Conservation (phyloP, 257 asterid species). For the Osmanthus fragrans region DNA sequence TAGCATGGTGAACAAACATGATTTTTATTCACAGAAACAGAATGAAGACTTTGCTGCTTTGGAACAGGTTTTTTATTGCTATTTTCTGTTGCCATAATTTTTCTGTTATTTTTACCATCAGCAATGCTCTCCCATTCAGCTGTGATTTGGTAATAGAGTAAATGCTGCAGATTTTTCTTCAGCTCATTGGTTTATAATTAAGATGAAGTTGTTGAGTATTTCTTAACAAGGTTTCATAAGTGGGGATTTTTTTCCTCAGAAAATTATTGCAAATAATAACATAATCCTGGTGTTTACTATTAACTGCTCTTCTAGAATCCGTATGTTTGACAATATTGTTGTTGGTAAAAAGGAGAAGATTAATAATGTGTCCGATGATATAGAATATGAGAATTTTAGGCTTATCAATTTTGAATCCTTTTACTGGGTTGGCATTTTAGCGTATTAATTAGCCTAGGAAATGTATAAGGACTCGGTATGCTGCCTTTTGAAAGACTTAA, state of each 20-base stretch:
- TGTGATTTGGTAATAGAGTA: not conserved
- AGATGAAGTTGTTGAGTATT: not conserved
- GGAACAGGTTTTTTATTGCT: slow-evolving; percentile 75
- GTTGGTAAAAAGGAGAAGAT: not conserved
- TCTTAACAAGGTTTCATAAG: not conserved
- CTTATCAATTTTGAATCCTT: not conserved
- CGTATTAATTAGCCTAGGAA: not conserved
- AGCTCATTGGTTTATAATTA: not conserved
- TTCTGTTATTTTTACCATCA: not conserved
- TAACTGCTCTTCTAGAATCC: not conserved
- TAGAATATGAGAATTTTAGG: not conserved
- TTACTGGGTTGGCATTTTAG: not conserved
- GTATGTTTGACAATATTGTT: not conserved
- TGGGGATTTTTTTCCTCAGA: not conserved
- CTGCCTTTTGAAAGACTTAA: not conserved
- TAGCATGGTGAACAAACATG: slow-evolving; percentile 29
- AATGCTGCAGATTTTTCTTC: not conserved
- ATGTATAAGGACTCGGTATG: not conserved
- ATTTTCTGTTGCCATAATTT: slow-evolving; percentile 16
- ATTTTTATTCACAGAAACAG: slow-evolving; percentile 60
- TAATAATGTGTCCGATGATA: not conserved
- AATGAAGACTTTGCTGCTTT: slow-evolving; percentile 89
- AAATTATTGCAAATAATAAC: not conserved
- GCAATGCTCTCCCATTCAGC: not conserved
- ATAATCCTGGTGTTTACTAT: not conserved